These are phyloP conservation scores for Pythium aquatile DNA, from an alignment of 352 stramenopile genomes.

Conservation along the genomic window DNA sequence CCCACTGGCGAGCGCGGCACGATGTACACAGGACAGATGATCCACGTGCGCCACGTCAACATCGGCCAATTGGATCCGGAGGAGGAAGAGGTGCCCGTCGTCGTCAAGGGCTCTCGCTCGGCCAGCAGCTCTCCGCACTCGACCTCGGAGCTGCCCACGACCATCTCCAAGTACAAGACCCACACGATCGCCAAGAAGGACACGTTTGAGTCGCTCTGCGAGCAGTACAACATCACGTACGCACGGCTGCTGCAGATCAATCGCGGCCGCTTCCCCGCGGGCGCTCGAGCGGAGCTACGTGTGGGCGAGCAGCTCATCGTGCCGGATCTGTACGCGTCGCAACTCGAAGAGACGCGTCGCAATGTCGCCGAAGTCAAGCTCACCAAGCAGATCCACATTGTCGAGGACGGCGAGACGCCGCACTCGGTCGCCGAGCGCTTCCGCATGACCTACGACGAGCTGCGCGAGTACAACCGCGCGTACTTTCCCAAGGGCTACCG, in stretches of 20 bases:
- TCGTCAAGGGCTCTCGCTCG: constrained; percentile 7
- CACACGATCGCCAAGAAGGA: constrained; percentile 50
- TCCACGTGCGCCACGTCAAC: constrained; percentile 79
- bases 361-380: constrained; percentile 82
- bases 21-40: constrained; percentile 65
- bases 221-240: constrained; percentile 67
- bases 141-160: constrained; percentile 27
- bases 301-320: constrained; percentile 72
- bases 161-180: constrained; percentile 69
- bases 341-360: constrained; percentile 50
- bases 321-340: constrained; percentile 53
- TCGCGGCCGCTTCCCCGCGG: constrained; percentile 62
- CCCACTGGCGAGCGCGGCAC: constrained; percentile 67
- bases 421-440: constrained; percentile 57
- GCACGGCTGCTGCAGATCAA: constrained; percentile 76
- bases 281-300: constrained; percentile 57
- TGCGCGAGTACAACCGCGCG: constrained; percentile 81
- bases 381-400: constrained; percentile 85
- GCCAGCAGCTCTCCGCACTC: background rate
- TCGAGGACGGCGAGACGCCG: constrained; percentile 73
- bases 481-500: constrained; percentile 88
- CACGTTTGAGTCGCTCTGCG: constrained; percentile 75
- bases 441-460: constrained; percentile 82
- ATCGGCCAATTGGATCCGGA: constrained; percentile 61
- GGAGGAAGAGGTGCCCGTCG: constrained; percentile 13